A percentile compares a stretch with the other conserved stretches of the same genome.
These are phyloP conservation scores for Aspergillus cristatus DNA, from an alignment of 495 filamentous ascomycete genomes.

Conservation along the genomic window DNA sequence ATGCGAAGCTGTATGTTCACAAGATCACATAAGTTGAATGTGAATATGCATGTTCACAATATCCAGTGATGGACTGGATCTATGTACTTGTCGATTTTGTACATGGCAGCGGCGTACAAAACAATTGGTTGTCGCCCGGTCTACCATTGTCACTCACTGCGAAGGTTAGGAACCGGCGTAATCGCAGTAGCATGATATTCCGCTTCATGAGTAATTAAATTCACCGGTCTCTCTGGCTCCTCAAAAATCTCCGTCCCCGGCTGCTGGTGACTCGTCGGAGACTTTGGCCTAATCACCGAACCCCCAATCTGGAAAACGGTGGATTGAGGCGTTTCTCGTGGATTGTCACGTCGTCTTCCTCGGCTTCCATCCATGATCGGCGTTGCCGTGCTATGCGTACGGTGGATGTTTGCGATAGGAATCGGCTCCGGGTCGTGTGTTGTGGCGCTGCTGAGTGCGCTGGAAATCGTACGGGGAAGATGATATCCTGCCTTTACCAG, in stretches of 20 bases:
- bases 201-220: conserved; percentile 13
- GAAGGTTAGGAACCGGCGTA: too few relatives aligned
- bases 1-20: too few relatives aligned
- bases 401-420: conserved; percentile 18
- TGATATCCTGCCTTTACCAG: conserved; percentile 75
- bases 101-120: too few relatives aligned
- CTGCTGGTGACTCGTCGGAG: conserved; percentile 9
- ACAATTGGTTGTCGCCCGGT: too few relatives aligned
- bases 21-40: too few relatives aligned
- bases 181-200: too few relatives aligned
- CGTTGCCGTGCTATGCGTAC: conserved; percentile 32
- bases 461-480: conserved; percentile 67
- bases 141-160: too few relatives aligned
- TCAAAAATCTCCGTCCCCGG: conserved; percentile 16
- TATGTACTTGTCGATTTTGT: too few relatives aligned
- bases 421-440: conserved; percentile 18
- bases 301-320: conserved; percentile 45
- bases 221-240: conserved; percentile 30
- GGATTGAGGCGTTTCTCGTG: conserved; percentile 22
- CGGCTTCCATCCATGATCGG: conserved; percentile 15
- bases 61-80: too few relatives aligned
- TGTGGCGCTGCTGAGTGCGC: conserved; percentile 35
- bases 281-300: conserved; percentile 27
- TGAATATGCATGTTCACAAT: too few relatives aligned
- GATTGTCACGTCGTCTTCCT: conserved; percentile 16